Evolutionary conservation across 2,329 filamentous ascomycete species (phyloP).

Genomic region (Hypoxylon sp.): DNA sequence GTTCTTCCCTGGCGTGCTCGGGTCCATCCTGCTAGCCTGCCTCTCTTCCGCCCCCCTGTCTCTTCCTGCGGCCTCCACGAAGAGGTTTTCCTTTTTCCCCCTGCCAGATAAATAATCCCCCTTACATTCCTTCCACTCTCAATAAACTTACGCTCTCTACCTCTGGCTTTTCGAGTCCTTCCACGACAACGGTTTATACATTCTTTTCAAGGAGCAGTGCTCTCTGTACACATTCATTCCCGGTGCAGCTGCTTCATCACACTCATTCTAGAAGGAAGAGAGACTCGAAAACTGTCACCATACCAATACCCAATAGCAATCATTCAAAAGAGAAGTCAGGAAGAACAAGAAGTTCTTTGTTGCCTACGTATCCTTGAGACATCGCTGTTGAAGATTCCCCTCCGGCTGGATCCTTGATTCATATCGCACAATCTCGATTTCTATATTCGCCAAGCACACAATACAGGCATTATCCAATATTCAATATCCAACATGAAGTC

Average conservation of each 20-base stretch:
- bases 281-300: slow-evolving; percentile 20
- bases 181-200: slow-evolving; percentile 41
- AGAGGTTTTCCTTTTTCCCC: slow-evolving; percentile 12
- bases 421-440: slow-evolving; percentile 22
- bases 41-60: slow-evolving; percentile 6
- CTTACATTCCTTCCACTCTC: slow-evolving; percentile 38
- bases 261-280: slow-evolving; percentile 47
- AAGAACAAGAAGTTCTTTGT: slow-evolving; percentile 32
- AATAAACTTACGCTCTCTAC: slow-evolving; percentile 22
- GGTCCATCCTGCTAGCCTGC: neutral
- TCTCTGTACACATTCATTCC: slow-evolving; percentile 54
- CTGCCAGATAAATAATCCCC: slow-evolving; percentile 43
- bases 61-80: slow-evolving; percentile 32
- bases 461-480: slow-evolving; percentile 13
- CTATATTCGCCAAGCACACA: slow-evolving; percentile 21
- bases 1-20: slow-evolving; percentile 9
- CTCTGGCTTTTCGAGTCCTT: slow-evolving; percentile 33
- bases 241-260: slow-evolving; percentile 45
- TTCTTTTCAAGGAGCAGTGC: slow-evolving; percentile 54
- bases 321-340: slow-evolving; percentile 24
- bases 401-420: slow-evolving; percentile 47
- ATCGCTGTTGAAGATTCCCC: slow-evolving; percentile 42
- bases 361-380: slow-evolving; percentile 16
- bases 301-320: no score
- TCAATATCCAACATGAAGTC: slow-evolving; percentile 63